A percentile compares a stretch with the other conserved stretches of the same genome.
Evolutionary conservation across 768 basidiomycete species (phyloP).

Genomic region (Pulveroboletus sp.): DNA sequence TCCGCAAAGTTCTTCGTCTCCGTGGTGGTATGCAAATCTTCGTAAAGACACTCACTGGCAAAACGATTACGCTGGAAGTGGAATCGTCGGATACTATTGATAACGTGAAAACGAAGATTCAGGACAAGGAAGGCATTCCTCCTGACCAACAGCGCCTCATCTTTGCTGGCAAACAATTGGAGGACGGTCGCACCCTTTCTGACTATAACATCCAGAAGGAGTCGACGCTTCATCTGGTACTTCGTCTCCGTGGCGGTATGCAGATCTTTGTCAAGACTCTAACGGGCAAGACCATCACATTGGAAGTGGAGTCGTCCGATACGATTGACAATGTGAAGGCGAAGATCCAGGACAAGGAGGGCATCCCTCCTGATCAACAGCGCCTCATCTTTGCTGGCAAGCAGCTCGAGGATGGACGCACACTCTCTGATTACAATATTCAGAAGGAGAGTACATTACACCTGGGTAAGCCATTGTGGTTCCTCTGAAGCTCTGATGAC

Average conservation of each 20-base stretch:
- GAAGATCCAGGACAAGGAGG: constrained; percentile 79
- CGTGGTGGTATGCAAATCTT: constrained; percentile 92
- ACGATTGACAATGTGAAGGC: constrained; percentile 75
- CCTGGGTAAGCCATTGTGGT: constrained; percentile 32
- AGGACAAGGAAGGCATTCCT: constrained; percentile 80
- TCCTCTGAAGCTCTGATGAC: neutral
- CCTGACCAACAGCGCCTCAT: constrained; percentile 84
- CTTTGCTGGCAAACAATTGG: constrained; percentile 92
- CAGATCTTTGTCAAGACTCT: constrained; percentile 70
- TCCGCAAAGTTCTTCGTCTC: constrained; percentile 58
- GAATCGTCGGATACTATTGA: constrained; percentile 93
- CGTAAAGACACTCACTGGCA: constrained; percentile 83
- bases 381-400: constrained; percentile 79
- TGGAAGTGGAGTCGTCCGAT: constrained; percentile 72
- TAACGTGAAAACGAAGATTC: constrained; percentile 80
- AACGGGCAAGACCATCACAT: constrained; percentile 72
- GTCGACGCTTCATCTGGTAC: constrained; percentile 69
- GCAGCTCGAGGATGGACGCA: constrained; percentile 75
- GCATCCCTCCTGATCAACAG: constrained; percentile 75
- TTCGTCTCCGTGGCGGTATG: constrained; percentile 68
- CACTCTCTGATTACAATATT: constrained; percentile 73
- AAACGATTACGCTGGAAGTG: constrained; percentile 91
- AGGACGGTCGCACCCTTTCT: constrained; percentile 85
- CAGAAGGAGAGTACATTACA: constrained; percentile 73
- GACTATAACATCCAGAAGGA: constrained; percentile 86